Percentiles rank a stretch among this genome's conserved stretches.
These are phyloP conservation scores for Neurospora tetrasperma DNA, from an alignment of 495 filamentous ascomycete species.

Conservation along the genomic window DNA sequence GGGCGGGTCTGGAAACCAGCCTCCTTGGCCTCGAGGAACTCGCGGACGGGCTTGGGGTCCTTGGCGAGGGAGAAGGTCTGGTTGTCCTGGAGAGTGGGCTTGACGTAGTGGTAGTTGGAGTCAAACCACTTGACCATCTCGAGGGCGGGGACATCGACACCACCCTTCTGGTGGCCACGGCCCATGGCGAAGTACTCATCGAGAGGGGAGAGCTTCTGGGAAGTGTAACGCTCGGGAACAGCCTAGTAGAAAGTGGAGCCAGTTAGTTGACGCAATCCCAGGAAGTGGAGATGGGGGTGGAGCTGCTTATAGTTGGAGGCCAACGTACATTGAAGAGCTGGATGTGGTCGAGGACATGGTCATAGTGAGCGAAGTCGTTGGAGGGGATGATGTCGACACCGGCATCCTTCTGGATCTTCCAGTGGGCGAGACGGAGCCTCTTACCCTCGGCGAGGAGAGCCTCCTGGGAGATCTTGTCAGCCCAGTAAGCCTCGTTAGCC, in stretches of 20 bases:
- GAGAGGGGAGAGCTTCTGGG: conserved; percentile 70
- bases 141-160: conserved; percentile 83
- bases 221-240: conserved; percentile 81
- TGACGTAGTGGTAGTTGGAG: conserved; percentile 99
- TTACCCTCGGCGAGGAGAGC: conserved; percentile 89
- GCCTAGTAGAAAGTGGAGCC: conserved; percentile 38
- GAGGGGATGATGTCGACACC: conserved; percentile 94
- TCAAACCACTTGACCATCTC: conserved; percentile 99
- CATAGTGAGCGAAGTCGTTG: conserved; percentile 99
- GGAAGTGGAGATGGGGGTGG: neutral
- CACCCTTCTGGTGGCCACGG: conserved; percentile 87
- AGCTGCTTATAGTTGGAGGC: neutral
- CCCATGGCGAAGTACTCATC: conserved; percentile 99
- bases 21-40: conserved; percentile 96
- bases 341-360: conserved; percentile 97
- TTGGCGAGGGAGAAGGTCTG: conserved; percentile 83
- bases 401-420: conserved; percentile 98
- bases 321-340: conserved; percentile 87
- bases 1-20: conserved; percentile 87
- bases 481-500: conserved; percentile 97
- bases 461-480: conserved; percentile 77
- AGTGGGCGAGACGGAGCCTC: conserved; percentile 90
- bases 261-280: neutral
- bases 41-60: conserved; percentile 83
- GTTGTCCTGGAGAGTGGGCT: conserved; percentile 91